Percentiles rank a stretch among this genome's conserved stretches.
phyloP scores from a whole-genome alignment of 257 asterid genomes.

The Knoxia roxburghii region DNA sequence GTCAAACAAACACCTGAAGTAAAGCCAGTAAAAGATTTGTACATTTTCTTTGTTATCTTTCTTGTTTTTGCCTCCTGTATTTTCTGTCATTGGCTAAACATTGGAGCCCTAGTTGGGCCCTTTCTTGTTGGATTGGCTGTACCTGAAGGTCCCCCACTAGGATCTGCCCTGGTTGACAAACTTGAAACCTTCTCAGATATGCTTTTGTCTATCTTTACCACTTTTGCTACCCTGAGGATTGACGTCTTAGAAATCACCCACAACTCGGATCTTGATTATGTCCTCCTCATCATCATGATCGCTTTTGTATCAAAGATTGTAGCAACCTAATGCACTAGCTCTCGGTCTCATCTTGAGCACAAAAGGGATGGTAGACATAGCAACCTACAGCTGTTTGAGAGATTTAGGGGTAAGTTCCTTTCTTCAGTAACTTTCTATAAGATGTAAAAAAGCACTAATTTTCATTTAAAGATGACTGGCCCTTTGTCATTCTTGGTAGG shows the following conservation, averaged over 20 bases:
- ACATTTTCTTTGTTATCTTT: constrained; percentile 7
- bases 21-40: constrained; percentile 18
- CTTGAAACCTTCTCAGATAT: constrained; percentile 23
- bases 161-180: constrained; percentile 25
- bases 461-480: not conserved
- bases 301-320: constrained; percentile 12
- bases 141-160: constrained; percentile 32
- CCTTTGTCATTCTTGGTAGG: not conserved
- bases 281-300: not conserved
- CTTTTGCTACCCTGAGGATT: constrained; percentile 11
- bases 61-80: constrained; percentile 15
- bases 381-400: constrained; percentile 20
- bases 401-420: constrained; percentile 17
- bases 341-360: constrained; percentile 27
- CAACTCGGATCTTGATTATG: not conserved
- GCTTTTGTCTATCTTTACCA: constrained; percentile 23
- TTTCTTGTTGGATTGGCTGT: constrained; percentile 25
- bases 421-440: not conserved
- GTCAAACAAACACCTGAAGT: constrained; percentile 27
- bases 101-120: constrained; percentile 17
- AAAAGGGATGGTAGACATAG: constrained; percentile 24
- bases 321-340: constrained; percentile 18
- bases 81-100: constrained; percentile 9
- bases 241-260: constrained; percentile 2
- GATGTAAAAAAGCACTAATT: not conserved